Base-by-base conservation (phyloP, 2,329 filamentous ascomycete genomes). In the Cladosporium sp. region DNA sequence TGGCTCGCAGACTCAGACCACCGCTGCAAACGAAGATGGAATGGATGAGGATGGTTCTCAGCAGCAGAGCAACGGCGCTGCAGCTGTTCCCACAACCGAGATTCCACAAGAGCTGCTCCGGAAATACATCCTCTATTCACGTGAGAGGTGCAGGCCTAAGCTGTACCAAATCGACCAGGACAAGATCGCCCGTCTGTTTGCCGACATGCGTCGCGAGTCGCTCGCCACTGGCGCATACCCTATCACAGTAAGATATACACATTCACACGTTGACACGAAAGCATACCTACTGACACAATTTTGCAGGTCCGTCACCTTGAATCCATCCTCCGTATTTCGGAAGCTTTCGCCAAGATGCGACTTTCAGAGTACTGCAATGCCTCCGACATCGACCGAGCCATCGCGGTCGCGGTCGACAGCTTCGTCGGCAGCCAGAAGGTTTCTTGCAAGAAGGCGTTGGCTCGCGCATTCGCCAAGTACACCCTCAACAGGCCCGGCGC, bases 101-200 rank as follows among this genome's bases (percentile, higher is more conserved):
- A 96, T 99, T 64, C 88, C 93, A 0, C 95, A 99, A 76, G 92
- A 95, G 72, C 82, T 99, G 55, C 82, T 99, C 70, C 85, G 95
- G 70, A 99, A 99, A 80, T 99, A 98, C 78, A 99, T 99, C 71
- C 84, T 98, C 21, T 99, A 97, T 74, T 93, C 95, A 0, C 86
- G 94, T 35, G 93, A 97, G 78, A 91, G 90, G 73, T 96, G 92
- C 78, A 86, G 86, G 63, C 95, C 95, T 10, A 98, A 97, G 80
- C 85, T 99, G 10, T 97, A 97, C 77, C 92, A 98, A 77, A 96
- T 99, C 79, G 95, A 99, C 72, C 92, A 97, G 77, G 95, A 98
- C 80, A 99, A 99, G 82, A 88, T 99, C 35, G 91, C 95, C 1
- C 86, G 94, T 60, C 83, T 99, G 10, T 99, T 98, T 76, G 91